A percentile compares a stretch with the other conserved stretches of the same genome.
Evolutionary conservation across 805 yeast genomes (phyloP).

Genomic region (Saccharomycopsis fibuligera): DNA sequence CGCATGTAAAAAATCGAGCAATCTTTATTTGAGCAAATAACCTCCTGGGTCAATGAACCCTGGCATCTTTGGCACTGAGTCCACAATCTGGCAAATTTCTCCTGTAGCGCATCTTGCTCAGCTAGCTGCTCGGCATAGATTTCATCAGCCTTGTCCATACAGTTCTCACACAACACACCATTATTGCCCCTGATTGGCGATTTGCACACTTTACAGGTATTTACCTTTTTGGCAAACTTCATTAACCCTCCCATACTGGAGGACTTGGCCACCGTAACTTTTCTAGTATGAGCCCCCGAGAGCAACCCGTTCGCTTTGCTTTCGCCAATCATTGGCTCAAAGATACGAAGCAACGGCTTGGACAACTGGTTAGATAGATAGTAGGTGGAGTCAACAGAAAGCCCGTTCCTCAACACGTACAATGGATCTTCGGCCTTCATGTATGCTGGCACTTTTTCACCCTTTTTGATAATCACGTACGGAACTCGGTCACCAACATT

Average conservation of each 20-base stretch:
- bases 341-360: slow-evolving; percentile 88
- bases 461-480: slow-evolving; percentile 81
- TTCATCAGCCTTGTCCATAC: slow-evolving; percentile 66
- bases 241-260: slow-evolving; percentile 66
- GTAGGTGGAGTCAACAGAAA: slow-evolving; percentile 92
- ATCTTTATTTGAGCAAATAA: slow-evolving; percentile 88
- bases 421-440: slow-evolving; percentile 97
- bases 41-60: slow-evolving; percentile 93
- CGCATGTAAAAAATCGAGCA: slow-evolving; percentile 98
- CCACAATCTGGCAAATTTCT: slow-evolving; percentile 85
- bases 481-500: slow-evolving; percentile 97
- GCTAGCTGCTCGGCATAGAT: slow-evolving; percentile 77
- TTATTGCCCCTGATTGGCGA: slow-evolving; percentile 68
- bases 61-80: slow-evolving; percentile 98
- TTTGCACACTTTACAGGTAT: slow-evolving; percentile 82
- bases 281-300: slow-evolving; percentile 78
- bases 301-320: slow-evolving; percentile 71
- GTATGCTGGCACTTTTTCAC: slow-evolving; percentile 76
- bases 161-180: slow-evolving; percentile 75
- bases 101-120: slow-evolving; percentile 72
- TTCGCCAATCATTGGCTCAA: slow-evolving; percentile 92
- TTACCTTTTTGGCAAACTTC: slow-evolving; percentile 87
- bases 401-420: slow-evolving; percentile 82
- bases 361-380: slow-evolving; percentile 89
- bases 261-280: slow-evolving; percentile 47